Conservation (phyloP, 805 yeast species). For the Lipomyces yamanashiensis region DNA sequence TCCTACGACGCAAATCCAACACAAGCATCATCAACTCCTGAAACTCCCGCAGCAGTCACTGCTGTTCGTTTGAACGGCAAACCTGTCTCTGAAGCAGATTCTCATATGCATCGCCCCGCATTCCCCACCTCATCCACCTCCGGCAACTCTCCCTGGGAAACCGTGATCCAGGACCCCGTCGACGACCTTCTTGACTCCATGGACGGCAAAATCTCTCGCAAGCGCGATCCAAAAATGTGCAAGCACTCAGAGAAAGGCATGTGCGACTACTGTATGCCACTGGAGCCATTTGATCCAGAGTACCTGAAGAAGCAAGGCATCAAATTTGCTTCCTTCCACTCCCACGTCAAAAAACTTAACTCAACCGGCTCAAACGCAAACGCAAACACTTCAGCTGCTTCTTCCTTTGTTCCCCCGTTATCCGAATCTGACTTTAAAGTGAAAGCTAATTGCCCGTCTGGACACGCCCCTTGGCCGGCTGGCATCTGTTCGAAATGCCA, state of each 20-base stretch:
- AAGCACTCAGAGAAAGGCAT: slow-evolving; percentile 91
- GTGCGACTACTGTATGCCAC: slow-evolving; percentile 96
- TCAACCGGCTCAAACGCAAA: slow-evolving; percentile 62
- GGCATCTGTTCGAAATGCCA: slow-evolving; percentile 97
- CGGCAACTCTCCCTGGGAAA: slow-evolving; percentile 28
- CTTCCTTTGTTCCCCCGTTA: slow-evolving; percentile 81
- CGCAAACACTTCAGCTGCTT: slow-evolving; percentile 37
- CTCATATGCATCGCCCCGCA: slow-evolving; percentile 15
- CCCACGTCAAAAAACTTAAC: slow-evolving; percentile 74
- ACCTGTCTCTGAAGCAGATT: slow-evolving; percentile 34
- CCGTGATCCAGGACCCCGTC: slow-evolving; percentile 61
- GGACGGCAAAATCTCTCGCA: slow-evolving; percentile 74
- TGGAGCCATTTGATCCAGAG: slow-evolving; percentile 90
- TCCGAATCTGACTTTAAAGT: slow-evolving; percentile 72
- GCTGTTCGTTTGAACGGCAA: slow-evolving; percentile 35
- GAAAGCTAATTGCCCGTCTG: slow-evolving; percentile 63
- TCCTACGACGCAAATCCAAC: slow-evolving; percentile 5
- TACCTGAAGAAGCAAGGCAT: slow-evolving; percentile 76
- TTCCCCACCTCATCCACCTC: slow-evolving; percentile 13
- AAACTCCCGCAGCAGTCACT: slow-evolving; percentile 2
- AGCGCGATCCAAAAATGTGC: slow-evolving; percentile 63
- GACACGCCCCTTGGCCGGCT: slow-evolving; percentile 92
- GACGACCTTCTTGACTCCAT: slow-evolving; percentile 69
- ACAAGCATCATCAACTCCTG: slow-evolving; percentile 9
- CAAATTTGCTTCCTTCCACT: slow-evolving; percentile 87